phyloP scores from a whole-genome alignment of 352 stramenopile genomes.

The Phytopythium helicoides region DNA sequence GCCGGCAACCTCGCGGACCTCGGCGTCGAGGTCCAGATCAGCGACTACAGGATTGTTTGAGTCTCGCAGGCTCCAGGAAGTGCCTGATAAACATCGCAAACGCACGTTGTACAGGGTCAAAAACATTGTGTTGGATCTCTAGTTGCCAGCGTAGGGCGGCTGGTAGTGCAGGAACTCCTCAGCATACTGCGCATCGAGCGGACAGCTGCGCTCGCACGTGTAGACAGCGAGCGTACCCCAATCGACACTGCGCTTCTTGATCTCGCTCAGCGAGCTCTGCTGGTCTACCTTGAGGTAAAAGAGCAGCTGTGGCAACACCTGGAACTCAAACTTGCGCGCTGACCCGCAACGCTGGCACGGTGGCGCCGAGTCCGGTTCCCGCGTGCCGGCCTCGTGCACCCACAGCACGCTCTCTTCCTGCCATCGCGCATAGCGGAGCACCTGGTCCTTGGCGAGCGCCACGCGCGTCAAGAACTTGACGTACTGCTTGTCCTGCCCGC shows the following conservation, averaged over 20 bases:
- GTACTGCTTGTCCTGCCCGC: slow-evolving; percentile 74
- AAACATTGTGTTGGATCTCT: neutral
- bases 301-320: slow-evolving; percentile 94
- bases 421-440: slow-evolving; percentile 91
- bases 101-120: neutral
- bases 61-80: neutral
- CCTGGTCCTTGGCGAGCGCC: slow-evolving; percentile 79
- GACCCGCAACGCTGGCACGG: slow-evolving; percentile 80
- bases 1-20: slow-evolving; percentile 86
- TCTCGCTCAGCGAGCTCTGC: slow-evolving; percentile 47
- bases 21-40: slow-evolving; percentile 86
- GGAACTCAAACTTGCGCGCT: slow-evolving; percentile 92
- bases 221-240: slow-evolving; percentile 93
- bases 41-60: slow-evolving; percentile 40
- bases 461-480: slow-evolving; percentile 81
- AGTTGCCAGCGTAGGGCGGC: slow-evolving; percentile 54
- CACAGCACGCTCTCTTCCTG: slow-evolving; percentile 82
- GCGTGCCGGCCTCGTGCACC: slow-evolving; percentile 71
- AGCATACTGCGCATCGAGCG: slow-evolving; percentile 37
- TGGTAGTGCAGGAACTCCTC: slow-evolving; percentile 84
- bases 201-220: slow-evolving; percentile 91
- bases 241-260: slow-evolving; percentile 71
- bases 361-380: slow-evolving; percentile 41
- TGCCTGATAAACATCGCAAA: neutral
- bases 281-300: slow-evolving; percentile 89